Conservation (phyloP, 2,329 filamentous ascomycete species). For the Penicillium sp. region DNA sequence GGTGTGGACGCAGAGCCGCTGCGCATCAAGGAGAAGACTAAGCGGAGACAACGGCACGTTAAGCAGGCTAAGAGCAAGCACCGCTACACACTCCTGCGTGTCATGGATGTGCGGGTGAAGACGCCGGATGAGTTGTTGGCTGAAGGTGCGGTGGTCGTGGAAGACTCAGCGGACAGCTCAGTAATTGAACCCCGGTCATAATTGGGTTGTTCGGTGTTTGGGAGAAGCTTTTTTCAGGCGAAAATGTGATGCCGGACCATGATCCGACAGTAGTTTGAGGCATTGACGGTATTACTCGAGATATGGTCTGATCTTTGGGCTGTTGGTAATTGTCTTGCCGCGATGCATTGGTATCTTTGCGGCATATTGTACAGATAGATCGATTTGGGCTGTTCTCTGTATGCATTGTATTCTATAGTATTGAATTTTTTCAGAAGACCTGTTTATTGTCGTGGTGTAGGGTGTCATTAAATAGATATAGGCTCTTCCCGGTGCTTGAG, state of each 20-base stretch:
- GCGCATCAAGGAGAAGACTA: slow-evolving; percentile 76
- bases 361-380: slow-evolving; percentile 38
- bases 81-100: slow-evolving; percentile 78
- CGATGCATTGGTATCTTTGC: slow-evolving; percentile 23
- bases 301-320: background rate
- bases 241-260: slow-evolving; percentile 2
- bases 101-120: slow-evolving; percentile 75
- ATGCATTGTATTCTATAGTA: slow-evolving; percentile 37
- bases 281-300: slow-evolving; percentile 1
- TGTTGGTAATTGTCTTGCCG: slow-evolving; percentile 14
- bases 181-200: slow-evolving; percentile 28
- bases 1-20: slow-evolving; percentile 80
- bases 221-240: background rate
- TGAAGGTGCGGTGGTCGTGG: slow-evolving; percentile 43
- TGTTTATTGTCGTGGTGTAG: background rate
- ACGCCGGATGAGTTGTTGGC: slow-evolving; percentile 54
- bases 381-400: slow-evolving; percentile 26
- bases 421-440: background rate
- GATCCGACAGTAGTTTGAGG: background rate
- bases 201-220: background rate
- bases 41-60: slow-evolving; percentile 66
- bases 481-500: background rate
- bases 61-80: slow-evolving; percentile 87
- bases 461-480: background rate
- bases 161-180: slow-evolving; percentile 24